Base-by-base conservation (phyloP, 2,329 filamentous ascomycete genomes). In the Corynespora cassiicola region DNA sequence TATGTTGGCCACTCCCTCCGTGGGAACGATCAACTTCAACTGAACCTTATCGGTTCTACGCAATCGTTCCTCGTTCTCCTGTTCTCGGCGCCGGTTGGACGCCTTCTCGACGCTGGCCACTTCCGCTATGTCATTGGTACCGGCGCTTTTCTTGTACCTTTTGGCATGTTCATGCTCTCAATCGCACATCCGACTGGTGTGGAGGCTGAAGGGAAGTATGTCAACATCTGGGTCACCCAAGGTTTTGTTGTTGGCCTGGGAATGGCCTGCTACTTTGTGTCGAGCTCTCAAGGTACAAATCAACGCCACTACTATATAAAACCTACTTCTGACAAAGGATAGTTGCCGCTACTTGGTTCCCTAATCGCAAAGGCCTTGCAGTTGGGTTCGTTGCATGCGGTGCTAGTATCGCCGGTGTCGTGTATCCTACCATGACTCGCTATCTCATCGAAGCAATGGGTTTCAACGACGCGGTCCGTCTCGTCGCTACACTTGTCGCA, bases 211-310 rank as follows among this genome's bases (percentile, higher is more conserved):
- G 72, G 65, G 27, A 72, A 63, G 36, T 76, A 73, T 49, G 61
- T 48, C 19, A 50, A 68, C 6, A 74, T 75, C 16, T 75, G 73
- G 72, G 54, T 71, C 8, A 73, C 72, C 4, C 74, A 77, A 52
- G 75, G 75, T 4, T 52, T 78, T 24, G 54, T 76, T 23, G 66
- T 67, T 17, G 73, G 74, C 5, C 41, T 77, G 7, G 75, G 75
- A 7, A 77, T 77, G 75, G 68, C 73, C n/a, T 77, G 74, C 47
- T 76, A 75, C 56, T 78, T 78, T 47, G 75, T 77, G 4, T 70
- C 70, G 16, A 75, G 74, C 45, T 77, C 75, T 16, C 74, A 77
- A 61, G 66, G 73, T 76, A 66, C 40, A 68, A 56, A 7, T 10
- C 5, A 5, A 18, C 15, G 2, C 5, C 2, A 15, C 18, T 31